phyloP scores from a whole-genome alignment of 495 filamentous ascomycete species.

The Neurospora terricola region DNA sequence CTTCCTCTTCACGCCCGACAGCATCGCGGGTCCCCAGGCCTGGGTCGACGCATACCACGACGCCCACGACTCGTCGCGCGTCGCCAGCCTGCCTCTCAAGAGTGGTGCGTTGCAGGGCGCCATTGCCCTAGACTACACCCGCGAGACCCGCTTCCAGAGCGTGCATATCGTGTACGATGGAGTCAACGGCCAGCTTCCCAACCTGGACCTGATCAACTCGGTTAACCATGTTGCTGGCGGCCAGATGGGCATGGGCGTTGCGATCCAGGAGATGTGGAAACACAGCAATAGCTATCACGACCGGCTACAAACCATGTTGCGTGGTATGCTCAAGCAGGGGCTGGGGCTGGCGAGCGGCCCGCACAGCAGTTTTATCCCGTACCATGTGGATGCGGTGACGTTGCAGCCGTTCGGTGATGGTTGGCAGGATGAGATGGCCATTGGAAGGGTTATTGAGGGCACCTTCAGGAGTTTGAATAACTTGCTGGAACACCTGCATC shows the following conservation, averaged over 20 bases:
- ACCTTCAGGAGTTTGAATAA: constrained; percentile 91
- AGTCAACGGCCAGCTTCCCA: constrained; percentile 90
- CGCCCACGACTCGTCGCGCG: constrained; percentile 54
- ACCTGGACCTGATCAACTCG: constrained; percentile 91
- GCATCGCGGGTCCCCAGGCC: constrained; percentile 81
- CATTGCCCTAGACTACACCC: constrained; percentile 86
- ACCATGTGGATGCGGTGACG: constrained; percentile 94
- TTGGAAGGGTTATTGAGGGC: constrained; percentile 83
- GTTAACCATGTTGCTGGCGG: constrained; percentile 78
- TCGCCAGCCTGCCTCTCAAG: constrained; percentile 78
- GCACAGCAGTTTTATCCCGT: constrained; percentile 92
- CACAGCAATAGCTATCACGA: constrained; percentile 76
- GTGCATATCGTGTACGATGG: constrained; percentile 92
- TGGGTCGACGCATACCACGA: constrained; percentile 98
- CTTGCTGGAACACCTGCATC: constrained; percentile 89
- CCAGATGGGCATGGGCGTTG: constrained; percentile 81
- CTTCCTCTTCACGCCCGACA: constrained; percentile 79
- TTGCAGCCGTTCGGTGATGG: constrained; percentile 81
- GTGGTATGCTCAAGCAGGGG: constrained; percentile 87
- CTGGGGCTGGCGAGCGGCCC: constrained; percentile 84
- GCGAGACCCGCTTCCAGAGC: constrained; percentile 69
- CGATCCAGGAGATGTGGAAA: constrained; percentile 76
- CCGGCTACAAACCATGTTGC: constrained; percentile 78
- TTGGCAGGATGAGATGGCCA: constrained; percentile 94
- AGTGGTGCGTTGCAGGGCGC: constrained; percentile 89